phyloP scores from a whole-genome alignment of 2,329 filamentous ascomycete genomes.

The Talaromyces sp. region DNA sequence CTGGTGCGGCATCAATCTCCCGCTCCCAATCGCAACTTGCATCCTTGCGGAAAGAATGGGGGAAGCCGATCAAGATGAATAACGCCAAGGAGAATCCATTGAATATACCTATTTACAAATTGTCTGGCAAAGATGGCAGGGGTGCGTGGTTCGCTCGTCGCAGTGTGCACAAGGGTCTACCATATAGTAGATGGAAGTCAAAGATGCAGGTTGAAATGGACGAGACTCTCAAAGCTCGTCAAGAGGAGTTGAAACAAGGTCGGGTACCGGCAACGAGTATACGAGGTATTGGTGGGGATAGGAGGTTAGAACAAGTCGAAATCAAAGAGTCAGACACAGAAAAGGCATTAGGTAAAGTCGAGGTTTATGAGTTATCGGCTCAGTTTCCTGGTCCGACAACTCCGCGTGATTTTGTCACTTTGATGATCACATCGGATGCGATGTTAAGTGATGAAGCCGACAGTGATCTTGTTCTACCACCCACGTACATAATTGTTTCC shows the following conservation, averaged over 20 bases:
- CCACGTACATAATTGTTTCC: conserved; percentile 83
- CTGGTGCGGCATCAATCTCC: not conserved
- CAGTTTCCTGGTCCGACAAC: conserved; percentile 87
- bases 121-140: conserved; percentile 72
- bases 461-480: conserved; percentile 39
- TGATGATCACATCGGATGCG: conserved; percentile 64
- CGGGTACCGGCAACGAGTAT: conserved; percentile 72
- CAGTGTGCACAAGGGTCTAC: conserved; percentile 74
- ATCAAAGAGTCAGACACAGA: conserved; percentile 37
- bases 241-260: conserved; percentile 63
- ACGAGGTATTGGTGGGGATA: conserved; percentile 80
- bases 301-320: conserved; percentile 62
- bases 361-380: conserved; percentile 80
- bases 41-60: conserved; percentile 75
- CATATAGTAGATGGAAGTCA: conserved; percentile 73
- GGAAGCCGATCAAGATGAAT: conserved; percentile 65
- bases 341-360: conserved; percentile 25
- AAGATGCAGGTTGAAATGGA: conserved; percentile 76
- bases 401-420: conserved; percentile 80
- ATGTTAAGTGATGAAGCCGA: conserved; percentile 33
- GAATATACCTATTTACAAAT: conserved; percentile 74
- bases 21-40: conserved; percentile 50
- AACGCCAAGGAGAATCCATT: conserved; percentile 70
- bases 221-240: conserved; percentile 69
- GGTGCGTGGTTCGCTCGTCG: conserved; percentile 87